Base-by-base conservation (phyloP, 2,329 filamentous ascomycete genomes). In the Diaporthe sp. region DNA sequence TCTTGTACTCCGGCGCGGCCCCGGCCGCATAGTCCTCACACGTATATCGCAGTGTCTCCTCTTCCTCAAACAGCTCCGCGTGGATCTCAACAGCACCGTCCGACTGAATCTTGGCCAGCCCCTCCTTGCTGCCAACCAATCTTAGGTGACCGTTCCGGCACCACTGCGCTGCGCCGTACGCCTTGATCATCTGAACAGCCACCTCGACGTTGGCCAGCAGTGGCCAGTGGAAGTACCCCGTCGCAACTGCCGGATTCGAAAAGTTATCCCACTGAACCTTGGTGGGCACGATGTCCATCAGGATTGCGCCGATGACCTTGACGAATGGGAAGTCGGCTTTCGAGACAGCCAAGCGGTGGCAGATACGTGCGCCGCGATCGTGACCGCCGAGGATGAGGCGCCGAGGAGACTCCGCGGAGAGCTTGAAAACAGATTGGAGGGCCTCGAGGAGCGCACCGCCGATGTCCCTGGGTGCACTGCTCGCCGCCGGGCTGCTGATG, bases 261-360 rank as follows among this genome's bases (percentile, higher is more conserved):
- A 88, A 86, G 3, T 80, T 81, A 7, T 80, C 76, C 85, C 87
- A 90, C 81, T 88, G 87, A 5, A 82, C 81, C 28, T 83, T 78
- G 8, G 87, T 88, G 8, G 87, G 88, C 2, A 89, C 84, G 75
- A 89, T 89, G 79, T 90, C 88, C 25, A 88, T 80, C 19, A 89
- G 78, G 28, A 86, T 82, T 1, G 84, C 81, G 10, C 85, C 85
- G 4, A 81, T 73, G 62, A 88, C 81, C 34, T 82, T 83, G 71
- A 86, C 79, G n/a, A 77, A 76, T 4, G 78, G 57, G 58, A 79
- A 76, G 6, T 82, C 74, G 12, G 81, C 77, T 49, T 81, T 79
- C 76, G 87, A 84, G 46, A 89, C 86, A 42, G 87, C 82, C 49
- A 89, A 82, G 31, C 87, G 86, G 79, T 89, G 88, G 71, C 83